Conservation (phyloP, 345 rosid genomes). For the Heritiera littoralis region DNA sequence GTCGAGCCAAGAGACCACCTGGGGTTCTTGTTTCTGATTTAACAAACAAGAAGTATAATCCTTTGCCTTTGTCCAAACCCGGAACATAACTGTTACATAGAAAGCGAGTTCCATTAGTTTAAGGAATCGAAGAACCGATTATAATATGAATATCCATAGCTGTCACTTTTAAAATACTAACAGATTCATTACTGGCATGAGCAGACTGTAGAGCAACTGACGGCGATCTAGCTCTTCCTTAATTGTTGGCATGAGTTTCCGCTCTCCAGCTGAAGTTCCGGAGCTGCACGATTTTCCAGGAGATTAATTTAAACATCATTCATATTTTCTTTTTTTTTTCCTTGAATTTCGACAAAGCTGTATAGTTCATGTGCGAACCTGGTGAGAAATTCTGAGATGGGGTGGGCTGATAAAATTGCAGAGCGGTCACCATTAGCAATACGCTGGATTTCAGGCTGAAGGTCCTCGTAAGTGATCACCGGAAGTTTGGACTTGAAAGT, state of each 20-base stretch:
- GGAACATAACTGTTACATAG: constrained; percentile 65
- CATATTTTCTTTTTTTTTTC: background rate
- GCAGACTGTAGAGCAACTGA: constrained; percentile 79
- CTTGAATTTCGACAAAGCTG: background rate
- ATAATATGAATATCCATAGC: background rate
- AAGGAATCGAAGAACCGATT: background rate
- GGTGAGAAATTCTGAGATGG: constrained; percentile 95
- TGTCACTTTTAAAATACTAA: constrained; percentile 36
- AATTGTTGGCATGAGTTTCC: constrained; percentile 96
- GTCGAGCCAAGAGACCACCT: constrained; percentile 83
- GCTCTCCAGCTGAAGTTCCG: constrained; percentile 97
- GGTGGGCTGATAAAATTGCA: constrained; percentile 75
- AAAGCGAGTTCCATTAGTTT: constrained; percentile 23
- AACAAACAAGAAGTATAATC: constrained; percentile 76
- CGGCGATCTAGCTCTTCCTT: constrained; percentile 90
- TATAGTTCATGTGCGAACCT: constrained; percentile 36
- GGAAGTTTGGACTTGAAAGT: constrained; percentile 73
- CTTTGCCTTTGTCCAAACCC: constrained; percentile 90
- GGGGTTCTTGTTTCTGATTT: constrained; percentile 90
- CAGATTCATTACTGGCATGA: constrained; percentile 99
- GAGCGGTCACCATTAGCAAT: constrained; percentile 93
- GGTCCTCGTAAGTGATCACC: constrained; percentile 75
- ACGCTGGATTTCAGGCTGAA: constrained; percentile 87
- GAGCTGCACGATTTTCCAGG: constrained; percentile 51
- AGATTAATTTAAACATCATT: background rate